Conservation (phyloP, 345 rosid genomes). For the Cardamine chenopodiifolia region DNA sequence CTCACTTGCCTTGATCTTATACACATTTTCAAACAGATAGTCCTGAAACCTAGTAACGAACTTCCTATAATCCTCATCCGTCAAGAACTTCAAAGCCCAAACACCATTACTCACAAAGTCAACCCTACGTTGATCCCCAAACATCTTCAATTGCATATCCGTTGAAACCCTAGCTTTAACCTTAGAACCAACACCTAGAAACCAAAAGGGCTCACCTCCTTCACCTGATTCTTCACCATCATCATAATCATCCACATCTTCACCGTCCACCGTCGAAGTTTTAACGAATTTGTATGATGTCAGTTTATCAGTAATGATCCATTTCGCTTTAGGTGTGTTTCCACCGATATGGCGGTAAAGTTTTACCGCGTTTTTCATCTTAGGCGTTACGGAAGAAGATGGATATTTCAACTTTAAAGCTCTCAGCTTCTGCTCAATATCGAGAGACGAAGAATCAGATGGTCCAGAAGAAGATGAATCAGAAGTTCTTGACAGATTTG, state of each 20-base stretch:
- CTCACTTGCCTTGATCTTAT: slow-evolving; percentile 65
- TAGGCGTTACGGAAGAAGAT: slow-evolving; percentile 34
- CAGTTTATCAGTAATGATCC: slow-evolving; percentile 66
- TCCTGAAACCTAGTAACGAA: slow-evolving; percentile 73
- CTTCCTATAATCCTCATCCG: slow-evolving; percentile 64
- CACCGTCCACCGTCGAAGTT: slow-evolving; percentile 37
- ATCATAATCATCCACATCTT: slow-evolving; percentile 45
- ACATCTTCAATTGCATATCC: slow-evolving; percentile 87
- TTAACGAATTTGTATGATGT: slow-evolving; percentile 60
- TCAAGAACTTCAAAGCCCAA: slow-evolving; percentile 85
- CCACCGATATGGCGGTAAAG: slow-evolving; percentile 86
- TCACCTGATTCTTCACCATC: slow-evolving; percentile 45
- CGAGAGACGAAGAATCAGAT: slow-evolving; percentile 41
- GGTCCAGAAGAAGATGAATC: slow-evolving; percentile 44
- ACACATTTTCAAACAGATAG: slow-evolving; percentile 82
- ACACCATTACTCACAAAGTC: slow-evolving; percentile 79
- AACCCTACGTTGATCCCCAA: slow-evolving; percentile 75
- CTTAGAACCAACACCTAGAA: slow-evolving; percentile 69
- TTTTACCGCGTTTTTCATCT: slow-evolving; percentile 62
- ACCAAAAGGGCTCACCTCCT: slow-evolving; percentile 57
- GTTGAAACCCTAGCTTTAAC: slow-evolving; percentile 69
- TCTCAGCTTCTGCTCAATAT: slow-evolving; percentile 63
- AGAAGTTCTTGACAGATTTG: slow-evolving; percentile 19
- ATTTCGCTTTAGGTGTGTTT: slow-evolving; percentile 79
- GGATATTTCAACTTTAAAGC: slow-evolving; percentile 65